Evolutionary conservation across 2,329 filamentous ascomycete species (phyloP).

Genomic region (Epichloe festucae): DNA sequence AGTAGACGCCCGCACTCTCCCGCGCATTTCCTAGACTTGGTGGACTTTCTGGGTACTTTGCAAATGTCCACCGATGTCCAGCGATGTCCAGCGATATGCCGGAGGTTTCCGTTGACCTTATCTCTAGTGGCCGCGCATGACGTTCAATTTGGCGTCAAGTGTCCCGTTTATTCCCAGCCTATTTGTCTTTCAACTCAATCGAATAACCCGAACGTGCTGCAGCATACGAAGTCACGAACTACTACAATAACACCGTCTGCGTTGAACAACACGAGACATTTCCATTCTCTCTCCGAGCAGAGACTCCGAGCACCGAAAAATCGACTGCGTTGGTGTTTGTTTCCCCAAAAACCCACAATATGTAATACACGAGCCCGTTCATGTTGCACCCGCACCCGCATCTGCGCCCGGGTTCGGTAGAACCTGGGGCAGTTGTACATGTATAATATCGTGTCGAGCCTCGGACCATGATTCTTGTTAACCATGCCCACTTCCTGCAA

Average conservation of each 20-base stretch:
- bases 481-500: neutral
- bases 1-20: neutral
- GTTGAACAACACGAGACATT: neutral
- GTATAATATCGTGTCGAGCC: no score
- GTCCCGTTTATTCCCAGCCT: neutral
- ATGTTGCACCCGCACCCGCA: neutral
- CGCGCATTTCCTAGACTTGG: neutral
- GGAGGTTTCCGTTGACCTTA: slow-evolving; percentile 1
- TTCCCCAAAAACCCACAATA: no score
- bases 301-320: neutral
- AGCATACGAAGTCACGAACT: neutral
- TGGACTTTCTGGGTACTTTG: no score
- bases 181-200: neutral
- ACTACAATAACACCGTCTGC: neutral
- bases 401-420: neutral
- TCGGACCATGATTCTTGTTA: neutral
- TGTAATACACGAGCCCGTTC: neutral
- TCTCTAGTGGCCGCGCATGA: neutral
- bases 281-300: no score
- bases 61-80: no score
- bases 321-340: neutral
- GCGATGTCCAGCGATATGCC: no score
- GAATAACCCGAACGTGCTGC: neutral
- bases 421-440: neutral
- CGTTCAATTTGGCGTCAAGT: slow-evolving; percentile 1